Base-by-base conservation (phyloP, 257 asterid species). In the Jasminum sambac region DNA sequence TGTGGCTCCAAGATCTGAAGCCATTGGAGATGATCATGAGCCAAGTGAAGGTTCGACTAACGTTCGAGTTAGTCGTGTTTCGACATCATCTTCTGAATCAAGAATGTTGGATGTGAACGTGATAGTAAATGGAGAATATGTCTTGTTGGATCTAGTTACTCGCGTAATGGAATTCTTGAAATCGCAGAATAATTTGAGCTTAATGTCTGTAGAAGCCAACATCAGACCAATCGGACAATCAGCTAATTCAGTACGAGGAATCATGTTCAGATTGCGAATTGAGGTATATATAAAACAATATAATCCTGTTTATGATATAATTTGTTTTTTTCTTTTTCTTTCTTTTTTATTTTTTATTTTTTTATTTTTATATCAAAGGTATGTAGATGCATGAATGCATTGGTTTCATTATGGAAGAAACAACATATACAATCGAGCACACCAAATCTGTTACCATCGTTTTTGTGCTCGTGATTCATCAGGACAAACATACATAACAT, bases 41-140 rank as follows among this genome's bases (percentile, higher is more conserved):
- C 30, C 41, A 23, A 69, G 1, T 6, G 84, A 75, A 70, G 80
- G 77, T 71, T 21, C 79, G 61, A 55, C 61, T 7, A 77, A 36
- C 25, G 87, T 90, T 74, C 80, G 69, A 64, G 76, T 78, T 19
- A 61, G 61, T 6, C 66, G 69, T 42, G 83, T 84, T 50, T 74
- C 82, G 0, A 78, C 80, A 40, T 80, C 95, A 38, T 38, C 88
- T 21, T 75, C 88, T 4, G 78, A 82, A 67, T 78, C 77, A 66
- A 80, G 87, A 81, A 50, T 78, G 57, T 62, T 84, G 72, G 94
- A 90, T 39, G 66, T 92, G 84, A 85, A 82, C 75, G 89, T 90
- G 81, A 73, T 19, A 2, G 72, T 74, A 19, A 75, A 85, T 60
- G 87, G 85, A 63, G 84, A 79, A 64, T 66, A 72, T 19, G 80